Evolutionary conservation across 345 rosid species (phyloP).

Genomic region (Kandelia obovata): DNA sequence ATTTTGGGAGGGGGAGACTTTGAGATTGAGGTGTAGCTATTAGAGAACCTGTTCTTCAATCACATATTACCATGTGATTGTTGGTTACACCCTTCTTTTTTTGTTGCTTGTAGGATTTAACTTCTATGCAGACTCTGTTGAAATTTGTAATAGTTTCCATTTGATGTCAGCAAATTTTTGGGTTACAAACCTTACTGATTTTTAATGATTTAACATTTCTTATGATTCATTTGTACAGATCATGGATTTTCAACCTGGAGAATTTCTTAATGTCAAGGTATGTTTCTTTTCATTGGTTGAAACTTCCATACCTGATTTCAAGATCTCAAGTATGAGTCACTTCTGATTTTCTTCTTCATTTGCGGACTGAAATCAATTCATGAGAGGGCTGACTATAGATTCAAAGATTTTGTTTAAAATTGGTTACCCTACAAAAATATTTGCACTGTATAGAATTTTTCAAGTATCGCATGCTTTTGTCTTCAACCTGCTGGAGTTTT

Average conservation of each 20-base stretch:
- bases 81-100: neutral
- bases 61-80: neutral
- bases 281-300: constrained; percentile 12
- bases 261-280: constrained; percentile 89
- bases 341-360: too few species aligned
- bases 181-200: neutral
- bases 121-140: neutral
- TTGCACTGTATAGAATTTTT: neutral
- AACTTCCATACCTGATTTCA: constrained; percentile 8
- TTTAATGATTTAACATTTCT: neutral
- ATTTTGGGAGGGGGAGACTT: too few species aligned
- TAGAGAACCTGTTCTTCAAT: too few species aligned
- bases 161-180: neutral
- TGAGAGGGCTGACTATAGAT: too few species aligned
- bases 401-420: neutral
- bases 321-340: neutral
- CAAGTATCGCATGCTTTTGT: neutral
- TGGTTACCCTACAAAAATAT: neutral
- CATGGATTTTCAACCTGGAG: constrained; percentile 96
- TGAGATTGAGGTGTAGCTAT: too few species aligned
- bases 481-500: constrained; percentile 1
- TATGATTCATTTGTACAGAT: constrained; percentile 40
- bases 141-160: neutral
- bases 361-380: too few species aligned
- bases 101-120: neutral